Conservation (phyloP, 495 filamentous ascomycete genomes). For the Aspergillus olivimuriae region DNA sequence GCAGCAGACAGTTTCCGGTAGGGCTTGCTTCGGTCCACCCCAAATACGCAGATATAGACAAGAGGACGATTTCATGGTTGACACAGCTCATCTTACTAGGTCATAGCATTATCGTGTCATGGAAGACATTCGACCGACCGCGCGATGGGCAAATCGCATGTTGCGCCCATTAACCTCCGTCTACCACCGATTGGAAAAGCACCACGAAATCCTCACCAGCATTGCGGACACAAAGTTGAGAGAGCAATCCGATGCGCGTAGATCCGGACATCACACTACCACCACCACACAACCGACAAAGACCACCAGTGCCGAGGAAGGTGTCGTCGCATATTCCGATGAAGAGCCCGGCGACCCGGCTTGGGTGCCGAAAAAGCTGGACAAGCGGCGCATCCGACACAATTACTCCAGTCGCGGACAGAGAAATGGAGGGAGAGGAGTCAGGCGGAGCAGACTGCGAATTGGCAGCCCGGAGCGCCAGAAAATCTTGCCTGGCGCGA, state of each 20-base stretch:
- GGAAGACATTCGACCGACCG: slow-evolving; percentile 38
- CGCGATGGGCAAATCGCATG: slow-evolving; percentile 45
- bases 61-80: no score
- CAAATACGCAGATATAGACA: no score
- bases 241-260: slow-evolving; percentile 6
- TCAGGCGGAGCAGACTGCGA: slow-evolving; percentile 25
- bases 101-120: no score
- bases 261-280: neutral
- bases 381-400: slow-evolving; percentile 29
- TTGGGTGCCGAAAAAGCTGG: slow-evolving; percentile 37
- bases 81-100: no score
- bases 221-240: slow-evolving; percentile 24
- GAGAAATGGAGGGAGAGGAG: slow-evolving; percentile 14
- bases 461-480: slow-evolving; percentile 34
- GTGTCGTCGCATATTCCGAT: slow-evolving; percentile 27
- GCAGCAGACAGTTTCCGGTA: no score
- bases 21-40: no score
- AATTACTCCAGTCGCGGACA: slow-evolving; percentile 33
- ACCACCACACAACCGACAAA: slow-evolving; percentile 3
- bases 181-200: slow-evolving; percentile 40
- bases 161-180: slow-evolving; percentile 41
- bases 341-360: slow-evolving; percentile 35
- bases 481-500: slow-evolving; percentile 37
- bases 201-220: slow-evolving; percentile 32
- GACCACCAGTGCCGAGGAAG: slow-evolving; percentile 3